A percentile compares a stretch with the other conserved stretches of the same genome.
Evolutionary conservation across 2,329 filamentous ascomycete species (phyloP).

Genomic region (Lithohypha guttulata): DNA sequence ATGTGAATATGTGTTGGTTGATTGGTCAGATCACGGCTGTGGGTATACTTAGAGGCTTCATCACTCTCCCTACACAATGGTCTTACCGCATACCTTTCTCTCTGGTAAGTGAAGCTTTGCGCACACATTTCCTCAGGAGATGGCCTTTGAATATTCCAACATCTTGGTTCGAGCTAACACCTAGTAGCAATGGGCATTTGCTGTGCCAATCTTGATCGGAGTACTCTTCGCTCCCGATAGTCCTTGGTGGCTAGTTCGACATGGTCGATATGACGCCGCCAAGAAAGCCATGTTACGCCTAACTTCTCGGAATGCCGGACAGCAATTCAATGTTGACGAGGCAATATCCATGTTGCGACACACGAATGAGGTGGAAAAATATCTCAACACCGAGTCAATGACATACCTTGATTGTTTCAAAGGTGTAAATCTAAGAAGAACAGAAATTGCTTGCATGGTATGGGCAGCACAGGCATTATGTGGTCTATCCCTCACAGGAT

Average conservation of each 20-base stretch:
- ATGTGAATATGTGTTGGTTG: conserved; percentile 49
- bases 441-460: conserved; percentile 26
- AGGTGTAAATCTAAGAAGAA: conserved; percentile 26
- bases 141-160: no score
- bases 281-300: conserved; percentile 32
- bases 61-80: conserved; percentile 34
- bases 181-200: conserved; percentile 47
- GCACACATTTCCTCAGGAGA: no score
- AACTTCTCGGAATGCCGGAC: conserved; percentile 26
- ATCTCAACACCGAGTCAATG: conserved; percentile 21
- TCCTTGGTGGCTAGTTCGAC: conserved; percentile 42
- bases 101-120: no score
- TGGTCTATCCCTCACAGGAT: conserved; percentile 25
- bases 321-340: conserved; percentile 37
- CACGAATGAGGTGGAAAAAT: conserved; percentile 38
- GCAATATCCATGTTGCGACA: conserved; percentile 47
- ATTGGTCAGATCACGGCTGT: conserved; percentile 45
- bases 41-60: conserved; percentile 36
- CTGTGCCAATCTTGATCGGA: conserved; percentile 34
- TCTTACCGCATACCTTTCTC: conserved; percentile 42
- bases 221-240: conserved; percentile 40
- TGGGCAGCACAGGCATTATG: conserved; percentile 26
- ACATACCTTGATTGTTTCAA: conserved; percentile 30
- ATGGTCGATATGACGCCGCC: conserved; percentile 32
- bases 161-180: no score